Base-by-base conservation (phyloP, 2,329 filamentous ascomycete genomes). In the Oidium heveae region DNA sequence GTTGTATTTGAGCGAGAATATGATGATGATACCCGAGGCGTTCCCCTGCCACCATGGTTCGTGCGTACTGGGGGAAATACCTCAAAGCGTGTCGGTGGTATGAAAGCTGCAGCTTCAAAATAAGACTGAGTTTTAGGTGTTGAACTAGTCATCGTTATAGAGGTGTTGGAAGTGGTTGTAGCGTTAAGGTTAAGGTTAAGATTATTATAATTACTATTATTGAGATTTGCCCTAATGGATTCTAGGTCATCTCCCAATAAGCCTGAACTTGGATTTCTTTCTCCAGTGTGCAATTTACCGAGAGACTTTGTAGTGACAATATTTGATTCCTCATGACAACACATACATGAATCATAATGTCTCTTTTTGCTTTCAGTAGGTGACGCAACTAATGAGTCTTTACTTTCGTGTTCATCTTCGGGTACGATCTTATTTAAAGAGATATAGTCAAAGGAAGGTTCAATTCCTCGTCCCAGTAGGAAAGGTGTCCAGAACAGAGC, bases 401-500 rank as follows among this genome's bases (percentile, higher is more conserved):
- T 43, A 16, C 20, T 18, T 43, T 43, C 7, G 2, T 20, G 20
- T 13, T 20, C 16, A 43, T 20, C 20, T 13, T n/a, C 39, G 39
- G 20, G 39, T 15, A n/a, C 39, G 12, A n/a, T 43, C 20, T 43
- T 43, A 15, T n/a, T 43, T 10, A 20, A 20, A 7, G 20, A 43
- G 12, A 81, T 84, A 52, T 87, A 76, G 63, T 94, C 86, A 61
- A 91, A 89, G 62, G 86, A 84, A 4, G 82, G 82, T 37, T 83
- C 78, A 60, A 84, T 88, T 66, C 77, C 82, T 58, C 86, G 79
- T 28, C 91, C 89, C 87, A 95, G 96, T 44, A 96, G 80, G 65
- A 94, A 98, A 0, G 91, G 91, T 15, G 88, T 95, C 91, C 91
- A 98, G 12, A 88, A 82, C 28, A 98, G 73, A 18, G 80, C 80